Percentiles rank a stretch among this genome's conserved stretches.
phyloP scores from a whole-genome alignment of 371 early-diverging fungal species.

The Lichtheimia ornata region DNA sequence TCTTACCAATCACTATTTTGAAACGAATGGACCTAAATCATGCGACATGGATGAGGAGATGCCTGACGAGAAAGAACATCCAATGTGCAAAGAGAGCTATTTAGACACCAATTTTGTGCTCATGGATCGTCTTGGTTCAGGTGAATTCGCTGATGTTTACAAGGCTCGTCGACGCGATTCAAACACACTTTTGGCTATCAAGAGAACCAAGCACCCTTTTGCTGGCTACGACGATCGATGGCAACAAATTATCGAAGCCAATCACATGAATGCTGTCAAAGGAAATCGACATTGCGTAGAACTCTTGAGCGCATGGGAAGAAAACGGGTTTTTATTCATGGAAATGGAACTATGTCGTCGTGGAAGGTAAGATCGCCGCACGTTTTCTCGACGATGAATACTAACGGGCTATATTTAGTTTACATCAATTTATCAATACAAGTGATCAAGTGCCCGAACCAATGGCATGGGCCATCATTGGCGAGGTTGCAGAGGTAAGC shows the following conservation, averaged over 20 bases:
- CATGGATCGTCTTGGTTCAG: slow-evolving; percentile 59
- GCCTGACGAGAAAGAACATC: slow-evolving; percentile 9
- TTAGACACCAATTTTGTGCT: slow-evolving; percentile 34
- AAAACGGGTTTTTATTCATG: slow-evolving; percentile 83
- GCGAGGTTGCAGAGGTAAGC: slow-evolving; percentile 67
- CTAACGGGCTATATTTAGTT: neutral
- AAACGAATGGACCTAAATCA: slow-evolving; percentile 16
- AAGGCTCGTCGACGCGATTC: slow-evolving; percentile 64
- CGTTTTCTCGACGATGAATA: slow-evolving; percentile 11
- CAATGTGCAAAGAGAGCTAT: slow-evolving; percentile 18
- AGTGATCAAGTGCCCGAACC: slow-evolving; percentile 50
- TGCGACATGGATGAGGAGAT: slow-evolving; percentile 10
- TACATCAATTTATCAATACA: slow-evolving; percentile 22
- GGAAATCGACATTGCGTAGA: slow-evolving; percentile 64
- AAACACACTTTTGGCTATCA: slow-evolving; percentile 72
- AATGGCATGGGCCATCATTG: slow-evolving; percentile 77
- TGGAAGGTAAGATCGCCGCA: slow-evolving; percentile 61
- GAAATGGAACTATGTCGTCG: slow-evolving; percentile 85
- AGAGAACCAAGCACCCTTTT: slow-evolving; percentile 71
- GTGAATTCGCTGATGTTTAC: slow-evolving; percentile 80
- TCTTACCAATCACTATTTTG: slow-evolving; percentile 35
- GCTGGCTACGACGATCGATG: slow-evolving; percentile 74
- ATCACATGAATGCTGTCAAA: slow-evolving; percentile 69
- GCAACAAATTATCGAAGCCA: slow-evolving; percentile 78
- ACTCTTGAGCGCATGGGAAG: slow-evolving; percentile 89